Evolutionary conservation across 352 stramenopile species (phyloP).

Genomic region (Thraustotheca clavata): DNA sequence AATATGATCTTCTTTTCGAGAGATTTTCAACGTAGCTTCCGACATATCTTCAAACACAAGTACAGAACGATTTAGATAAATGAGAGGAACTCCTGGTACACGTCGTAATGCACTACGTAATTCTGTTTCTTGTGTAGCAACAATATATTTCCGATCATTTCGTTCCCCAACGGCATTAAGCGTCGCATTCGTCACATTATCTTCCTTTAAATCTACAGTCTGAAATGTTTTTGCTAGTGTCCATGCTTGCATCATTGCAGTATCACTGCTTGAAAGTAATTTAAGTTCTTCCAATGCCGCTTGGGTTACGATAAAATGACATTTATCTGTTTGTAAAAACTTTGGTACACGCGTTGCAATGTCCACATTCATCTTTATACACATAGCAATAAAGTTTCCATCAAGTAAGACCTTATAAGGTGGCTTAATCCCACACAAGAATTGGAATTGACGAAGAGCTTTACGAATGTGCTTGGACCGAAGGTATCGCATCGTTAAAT

Average conservation of each 20-base stretch:
- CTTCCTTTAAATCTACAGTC: constrained; percentile 37
- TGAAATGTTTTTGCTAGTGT: constrained; percentile 61
- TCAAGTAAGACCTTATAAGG: constrained; percentile 79
- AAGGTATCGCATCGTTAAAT: constrained; percentile 55
- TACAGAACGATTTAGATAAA: constrained; percentile 82
- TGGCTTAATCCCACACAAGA: constrained; percentile 78
- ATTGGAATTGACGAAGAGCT: constrained; percentile 80
- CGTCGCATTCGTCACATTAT: constrained; percentile 22
- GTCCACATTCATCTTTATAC: constrained; percentile 81
- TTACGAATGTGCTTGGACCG: constrained; percentile 82
- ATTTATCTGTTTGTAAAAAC: constrained; percentile 71
- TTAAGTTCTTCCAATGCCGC: constrained; percentile 64
- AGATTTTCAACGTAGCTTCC: constrained; percentile 62
- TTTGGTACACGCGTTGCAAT: constrained; percentile 66
- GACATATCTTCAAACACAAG: constrained; percentile 84
- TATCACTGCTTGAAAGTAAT: constrained; percentile 42
- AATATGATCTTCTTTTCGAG: constrained; percentile 64
- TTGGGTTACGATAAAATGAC: constrained; percentile 61
- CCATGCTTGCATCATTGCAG: constrained; percentile 41
- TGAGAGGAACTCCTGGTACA: constrained; percentile 65
- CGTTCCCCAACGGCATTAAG: constrained; percentile 35
- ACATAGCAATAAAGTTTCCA: constrained; percentile 84
- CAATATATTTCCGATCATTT: constrained; percentile 75
- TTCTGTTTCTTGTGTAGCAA: constrained; percentile 79
- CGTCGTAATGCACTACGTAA: constrained; percentile 59